phyloP scores from a whole-genome alignment of 768 basidiomycete genomes.

The Termitomyces sp. region DNA sequence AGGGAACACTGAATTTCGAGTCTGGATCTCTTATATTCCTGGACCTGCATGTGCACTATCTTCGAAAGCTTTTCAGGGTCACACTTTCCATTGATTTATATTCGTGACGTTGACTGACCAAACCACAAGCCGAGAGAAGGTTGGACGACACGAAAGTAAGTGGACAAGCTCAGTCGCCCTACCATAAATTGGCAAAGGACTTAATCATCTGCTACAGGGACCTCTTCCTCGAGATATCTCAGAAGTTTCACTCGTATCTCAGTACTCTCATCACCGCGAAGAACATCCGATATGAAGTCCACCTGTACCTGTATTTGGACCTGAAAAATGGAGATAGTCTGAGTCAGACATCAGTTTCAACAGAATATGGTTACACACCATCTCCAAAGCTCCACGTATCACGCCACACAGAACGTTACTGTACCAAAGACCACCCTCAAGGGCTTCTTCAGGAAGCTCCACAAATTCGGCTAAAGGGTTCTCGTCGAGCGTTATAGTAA shows the following conservation, averaged over 20 bases:
- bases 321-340: constrained; percentile 32
- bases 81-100: background rate
- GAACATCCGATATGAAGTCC: constrained; percentile 82
- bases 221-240: constrained; percentile 93
- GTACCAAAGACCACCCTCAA: constrained; percentile 94
- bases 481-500: constrained; percentile 86
- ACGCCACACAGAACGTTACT: constrained; percentile 96
- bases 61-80: background rate
- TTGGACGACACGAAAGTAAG: background rate
- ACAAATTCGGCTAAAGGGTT: constrained; percentile 97
- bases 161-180: background rate
- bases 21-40: background rate
- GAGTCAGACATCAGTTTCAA: background rate
- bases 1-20: background rate
- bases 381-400: constrained; percentile 87
- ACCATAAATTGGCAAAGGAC: background rate
- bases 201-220: constrained; percentile 89
- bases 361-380: constrained; percentile 53
- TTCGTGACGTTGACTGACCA: background rate
- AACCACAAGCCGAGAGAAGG: background rate
- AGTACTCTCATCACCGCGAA: constrained; percentile 91
- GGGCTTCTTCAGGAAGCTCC: constrained; percentile 88
- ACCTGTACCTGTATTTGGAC: constrained; percentile 95
- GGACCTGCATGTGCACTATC: background rate
- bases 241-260: constrained; percentile 89